A percentile compares a stretch with the other conserved stretches of the same genome.
These are phyloP conservation scores for Monascus ruber DNA, from an alignment of 2,329 filamentous ascomycete species.

Conservation along the genomic window DNA sequence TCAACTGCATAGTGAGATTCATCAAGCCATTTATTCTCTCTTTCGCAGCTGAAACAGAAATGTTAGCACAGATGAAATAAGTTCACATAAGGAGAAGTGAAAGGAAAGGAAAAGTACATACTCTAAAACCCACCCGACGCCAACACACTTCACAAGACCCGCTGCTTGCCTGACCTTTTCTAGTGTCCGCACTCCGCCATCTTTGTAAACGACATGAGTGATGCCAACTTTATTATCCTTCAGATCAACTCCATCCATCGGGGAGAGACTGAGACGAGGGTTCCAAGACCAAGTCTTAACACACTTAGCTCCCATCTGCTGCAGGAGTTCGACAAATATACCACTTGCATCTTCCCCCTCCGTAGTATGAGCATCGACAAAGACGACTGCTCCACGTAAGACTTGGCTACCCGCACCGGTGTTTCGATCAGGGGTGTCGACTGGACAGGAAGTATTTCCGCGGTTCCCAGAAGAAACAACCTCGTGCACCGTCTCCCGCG, in stretches of 20 bases:
- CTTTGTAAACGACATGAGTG: slow-evolving; percentile 84
- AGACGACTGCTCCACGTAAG: slow-evolving; percentile 63
- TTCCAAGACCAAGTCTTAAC: slow-evolving; percentile 69
- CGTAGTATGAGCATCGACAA: slow-evolving; percentile 71
- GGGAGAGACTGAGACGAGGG: slow-evolving; percentile 36
- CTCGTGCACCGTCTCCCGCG: background rate
- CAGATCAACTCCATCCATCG: slow-evolving; percentile 19
- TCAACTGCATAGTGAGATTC: slow-evolving; percentile 61
- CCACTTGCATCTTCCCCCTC: slow-evolving; percentile 70
- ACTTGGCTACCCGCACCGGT: slow-evolving; percentile 24
- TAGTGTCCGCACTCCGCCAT: slow-evolving; percentile 67
- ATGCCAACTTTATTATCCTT: slow-evolving; percentile 52
- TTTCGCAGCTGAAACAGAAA: slow-evolving; percentile 50
- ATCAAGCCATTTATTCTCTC: slow-evolving; percentile 64
- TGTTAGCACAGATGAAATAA: no score
- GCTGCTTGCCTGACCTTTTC: slow-evolving; percentile 65
- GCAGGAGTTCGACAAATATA: slow-evolving; percentile 70
- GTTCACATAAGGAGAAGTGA: no score
- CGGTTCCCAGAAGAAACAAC: no score
- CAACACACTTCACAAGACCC: slow-evolving; percentile 73
- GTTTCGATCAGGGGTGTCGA: slow-evolving; percentile 18
- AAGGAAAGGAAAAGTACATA: slow-evolving; percentile 37
- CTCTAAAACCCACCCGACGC: slow-evolving; percentile 81
- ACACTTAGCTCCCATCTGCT: slow-evolving; percentile 70
- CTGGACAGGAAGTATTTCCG: slow-evolving; percentile 9